Evolutionary conservation across 202 grass and related monocot genomes (phyloP).

Genomic region (Panicum virgatum): DNA sequence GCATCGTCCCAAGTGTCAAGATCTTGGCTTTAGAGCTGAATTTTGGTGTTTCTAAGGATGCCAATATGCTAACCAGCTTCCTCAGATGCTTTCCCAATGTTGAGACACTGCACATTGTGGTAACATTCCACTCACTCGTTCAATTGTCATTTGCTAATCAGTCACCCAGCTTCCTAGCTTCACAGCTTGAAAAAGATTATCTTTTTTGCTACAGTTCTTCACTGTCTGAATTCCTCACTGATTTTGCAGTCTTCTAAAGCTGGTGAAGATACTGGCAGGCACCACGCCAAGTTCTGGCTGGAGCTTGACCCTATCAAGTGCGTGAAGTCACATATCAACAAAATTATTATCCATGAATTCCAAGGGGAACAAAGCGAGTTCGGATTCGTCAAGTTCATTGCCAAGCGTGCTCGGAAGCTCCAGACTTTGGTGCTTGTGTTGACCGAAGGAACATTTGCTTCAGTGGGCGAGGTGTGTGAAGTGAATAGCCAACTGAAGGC

Average conservation of each 20-base stretch:
- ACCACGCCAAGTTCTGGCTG: constrained; percentile 30
- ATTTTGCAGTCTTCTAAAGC: constrained; percentile 16
- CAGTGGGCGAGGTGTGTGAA: neutral
- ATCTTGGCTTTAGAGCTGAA: neutral
- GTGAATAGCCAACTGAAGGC: neutral
- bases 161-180: neutral
- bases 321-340: neutral
- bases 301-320: constrained; percentile 21
- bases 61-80: neutral
- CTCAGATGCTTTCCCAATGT: constrained; percentile 19
- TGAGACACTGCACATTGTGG: constrained; percentile 23
- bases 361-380: constrained; percentile 20
- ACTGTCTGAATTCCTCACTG: neutral
- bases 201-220: neutral
- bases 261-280: neutral
- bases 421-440: constrained; percentile 15
- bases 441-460: neutral
- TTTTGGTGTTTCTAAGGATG: neutral
- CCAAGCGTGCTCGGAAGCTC: constrained; percentile 12
- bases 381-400: constrained; percentile 22
- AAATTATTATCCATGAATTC: constrained; percentile 27
- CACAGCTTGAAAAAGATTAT: neutral
- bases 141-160: neutral
- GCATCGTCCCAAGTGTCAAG: constrained; percentile 19
- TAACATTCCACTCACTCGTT: no score